Percentiles rank a stretch among this genome's conserved stretches.
These are phyloP conservation scores for Geosmithia flava DNA, from an alignment of 2,329 filamentous ascomycete genomes.

Conservation along the genomic window DNA sequence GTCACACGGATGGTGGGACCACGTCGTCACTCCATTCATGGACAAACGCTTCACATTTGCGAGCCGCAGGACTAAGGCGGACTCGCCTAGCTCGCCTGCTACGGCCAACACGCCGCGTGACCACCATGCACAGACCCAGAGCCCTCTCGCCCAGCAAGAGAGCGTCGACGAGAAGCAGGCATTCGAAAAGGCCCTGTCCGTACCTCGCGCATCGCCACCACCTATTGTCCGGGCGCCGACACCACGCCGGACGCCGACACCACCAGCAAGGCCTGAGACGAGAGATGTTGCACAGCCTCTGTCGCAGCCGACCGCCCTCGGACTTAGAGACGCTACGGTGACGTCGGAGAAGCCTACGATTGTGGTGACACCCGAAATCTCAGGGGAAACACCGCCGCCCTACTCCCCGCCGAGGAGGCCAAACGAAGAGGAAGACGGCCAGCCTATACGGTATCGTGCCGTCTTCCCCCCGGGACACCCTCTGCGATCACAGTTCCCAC, in stretches of 20 bases:
- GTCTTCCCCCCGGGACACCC: conserved; percentile 44
- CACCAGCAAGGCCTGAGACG: conserved; percentile 6
- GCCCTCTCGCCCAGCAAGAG: conserved; percentile 3
- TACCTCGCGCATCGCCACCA: conserved; percentile 10
- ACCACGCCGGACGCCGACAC: conserved; percentile 19
- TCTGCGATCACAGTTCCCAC: conserved; percentile 32
- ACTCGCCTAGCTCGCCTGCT: conserved; percentile 13
- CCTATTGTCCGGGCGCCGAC: conserved; percentile 24
- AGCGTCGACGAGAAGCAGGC: conserved; percentile 3
- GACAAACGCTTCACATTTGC: conserved; percentile 31
- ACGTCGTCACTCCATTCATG: conserved; percentile 58
- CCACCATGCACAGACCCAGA: conserved; percentile 2
- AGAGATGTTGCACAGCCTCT: neutral
- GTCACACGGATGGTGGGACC: conserved; percentile 67
- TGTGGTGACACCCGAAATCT: conserved; percentile 21
- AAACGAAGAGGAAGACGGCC: conserved; percentile 15
- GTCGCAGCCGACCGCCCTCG: neutral
- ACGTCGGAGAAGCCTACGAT: conserved; percentile 20
- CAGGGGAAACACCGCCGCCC: conserved; percentile 33
- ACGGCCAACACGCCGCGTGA: conserved; percentile 11
- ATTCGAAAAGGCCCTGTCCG: neutral
- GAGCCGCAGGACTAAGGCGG: conserved; percentile 18
- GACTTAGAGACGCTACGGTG: conserved; percentile 1
- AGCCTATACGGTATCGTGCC: conserved; percentile 37
- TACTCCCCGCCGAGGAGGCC: conserved; percentile 32